Evolutionary conservation across 192 early-diverging fungal genomes (phyloP), one percentile per base, ranked within the genome.

Genomic region (Entophlyctis helioformis): DNA sequence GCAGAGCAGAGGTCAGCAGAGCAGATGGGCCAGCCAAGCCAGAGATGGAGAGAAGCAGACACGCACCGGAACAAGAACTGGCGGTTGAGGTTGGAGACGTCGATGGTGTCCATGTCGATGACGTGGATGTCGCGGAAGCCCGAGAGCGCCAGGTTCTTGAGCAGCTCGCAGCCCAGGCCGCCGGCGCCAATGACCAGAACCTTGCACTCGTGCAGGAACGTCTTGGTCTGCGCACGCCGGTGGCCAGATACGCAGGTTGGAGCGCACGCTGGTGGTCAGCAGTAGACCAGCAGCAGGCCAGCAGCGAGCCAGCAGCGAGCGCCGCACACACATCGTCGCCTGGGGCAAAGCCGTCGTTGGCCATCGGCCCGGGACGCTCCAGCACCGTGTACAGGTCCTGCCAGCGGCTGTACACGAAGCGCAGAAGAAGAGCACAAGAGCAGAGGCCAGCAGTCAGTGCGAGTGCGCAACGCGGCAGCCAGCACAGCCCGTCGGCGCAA

Each of bases 61-160:
- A 11, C 61, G 16, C 18, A 67, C 66, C 92, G 87, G 67, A 99
- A 99, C 50, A 99, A 67, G 45, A 99, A 99, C 69, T 99, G 96
- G 22, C 96, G 70, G 62, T 99, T 99, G 38, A 99, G 63, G 63
- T 99, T 99, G 20, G 91, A 93, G 19, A 96, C 68, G 51, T 99
- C 96, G 40, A 99, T 99, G 2, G 93, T 96, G 67, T 99, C 96
- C 48, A 99, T 75, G 63, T 99, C 96, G 44, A 99, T 78, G 37
- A 96, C 81, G 40, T 84, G 76, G 44, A 99, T 92, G 50, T 79
- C 62, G 48, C 64, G 73, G 61, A 95, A 96, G 19, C 93, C 93
- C 25, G 76, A 74, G 59, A 95, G 66, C 28, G 89, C 84, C 15
- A 99, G 74, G 63, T 92, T 79, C 62, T 99, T 99, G 9, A 99